These are phyloP conservation scores for Heliocybe sulcata DNA, from an alignment of 1,284 basidiomycete species.

Conservation along the genomic window DNA sequence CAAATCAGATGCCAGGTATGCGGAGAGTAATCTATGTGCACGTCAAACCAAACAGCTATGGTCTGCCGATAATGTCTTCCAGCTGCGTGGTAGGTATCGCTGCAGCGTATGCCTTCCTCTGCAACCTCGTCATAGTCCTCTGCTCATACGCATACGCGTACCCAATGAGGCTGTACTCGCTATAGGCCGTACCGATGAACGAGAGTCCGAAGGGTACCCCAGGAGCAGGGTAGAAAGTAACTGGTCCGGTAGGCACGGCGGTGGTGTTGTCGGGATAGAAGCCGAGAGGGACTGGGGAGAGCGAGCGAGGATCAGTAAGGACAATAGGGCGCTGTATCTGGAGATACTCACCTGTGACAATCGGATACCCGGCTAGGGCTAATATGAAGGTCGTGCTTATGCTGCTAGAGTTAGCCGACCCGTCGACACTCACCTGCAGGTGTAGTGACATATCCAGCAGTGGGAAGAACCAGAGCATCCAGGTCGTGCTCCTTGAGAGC, in stretches of 20 bases:
- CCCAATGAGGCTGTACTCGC: conserved; percentile 43
- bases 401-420: conserved; percentile 3
- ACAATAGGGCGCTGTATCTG: neutral
- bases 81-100: conserved; percentile 49
- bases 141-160: conserved; percentile 53
- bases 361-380: conserved; percentile 55
- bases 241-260: neutral
- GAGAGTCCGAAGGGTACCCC: conserved; percentile 48
- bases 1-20: too few species aligned
- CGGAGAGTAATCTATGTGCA: too few species aligned
- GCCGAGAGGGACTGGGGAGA: conserved; percentile 35
- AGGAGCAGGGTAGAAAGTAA: conserved; percentile 39
- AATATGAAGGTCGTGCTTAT: conserved; percentile 2
- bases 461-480: conserved; percentile 53
- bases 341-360: conserved; percentile 37
- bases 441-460: conserved; percentile 36
- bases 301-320: neutral
- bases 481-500: conserved; percentile 40
- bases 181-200: conserved; percentile 47
- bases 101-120: conserved; percentile 34
- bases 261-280: conserved; percentile 28
- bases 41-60: neutral
- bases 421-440: conserved; percentile 25
- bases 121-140: conserved; percentile 37
- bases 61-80: conserved; percentile 27